Percentiles rank a stretch among this genome's conserved stretches.
These are phyloP conservation scores for Aspergillus flavus DNA, from an alignment of 2,329 filamentous ascomycete genomes.

Conservation along the genomic window DNA sequence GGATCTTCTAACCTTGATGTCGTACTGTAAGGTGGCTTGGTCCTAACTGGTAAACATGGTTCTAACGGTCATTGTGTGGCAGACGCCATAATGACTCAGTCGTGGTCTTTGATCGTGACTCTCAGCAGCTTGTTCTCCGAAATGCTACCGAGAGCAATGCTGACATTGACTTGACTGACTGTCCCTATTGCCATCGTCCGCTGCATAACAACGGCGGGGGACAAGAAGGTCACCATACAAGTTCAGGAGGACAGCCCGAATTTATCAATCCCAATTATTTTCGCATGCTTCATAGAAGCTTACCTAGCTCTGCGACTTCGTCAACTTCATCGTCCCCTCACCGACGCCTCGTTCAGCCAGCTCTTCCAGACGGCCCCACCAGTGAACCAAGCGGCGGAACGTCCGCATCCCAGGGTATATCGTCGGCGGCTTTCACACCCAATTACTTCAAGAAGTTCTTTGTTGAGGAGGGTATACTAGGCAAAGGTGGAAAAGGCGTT, in stretches of 20 bases:
- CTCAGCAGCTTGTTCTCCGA: conserved; percentile 81
- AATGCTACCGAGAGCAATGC: conserved; percentile 54
- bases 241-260: conserved; percentile 52
- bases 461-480: conserved; percentile 81
- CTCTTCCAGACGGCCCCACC: conserved; percentile 48
- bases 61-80: conserved; percentile 21
- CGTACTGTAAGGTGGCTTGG: conserved; percentile 44
- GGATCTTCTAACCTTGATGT: conserved; percentile 46
- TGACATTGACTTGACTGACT: conserved; percentile 66
- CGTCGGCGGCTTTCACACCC: conserved; percentile 82
- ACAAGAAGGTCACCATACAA: conserved; percentile 33
- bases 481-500: conserved; percentile 89
- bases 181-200: conserved; percentile 87
- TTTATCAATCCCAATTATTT: conserved; percentile 95
- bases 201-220: conserved; percentile 55
- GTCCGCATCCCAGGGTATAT: conserved; percentile 68
- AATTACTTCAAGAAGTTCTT: conserved; percentile 95
- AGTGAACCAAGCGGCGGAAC: conserved; percentile 53
- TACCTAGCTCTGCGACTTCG: conserved; percentile 51
- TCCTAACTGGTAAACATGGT: background rate
- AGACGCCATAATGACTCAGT: conserved; percentile 92
- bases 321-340: conserved; percentile 52
- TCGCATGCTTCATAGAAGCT: conserved; percentile 75
- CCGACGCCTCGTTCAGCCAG: conserved; percentile 51
- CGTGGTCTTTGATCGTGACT: conserved; percentile 85